phyloP scores from a whole-genome alignment of 345 rosid species.

The Fremontodendron californicum region DNA sequence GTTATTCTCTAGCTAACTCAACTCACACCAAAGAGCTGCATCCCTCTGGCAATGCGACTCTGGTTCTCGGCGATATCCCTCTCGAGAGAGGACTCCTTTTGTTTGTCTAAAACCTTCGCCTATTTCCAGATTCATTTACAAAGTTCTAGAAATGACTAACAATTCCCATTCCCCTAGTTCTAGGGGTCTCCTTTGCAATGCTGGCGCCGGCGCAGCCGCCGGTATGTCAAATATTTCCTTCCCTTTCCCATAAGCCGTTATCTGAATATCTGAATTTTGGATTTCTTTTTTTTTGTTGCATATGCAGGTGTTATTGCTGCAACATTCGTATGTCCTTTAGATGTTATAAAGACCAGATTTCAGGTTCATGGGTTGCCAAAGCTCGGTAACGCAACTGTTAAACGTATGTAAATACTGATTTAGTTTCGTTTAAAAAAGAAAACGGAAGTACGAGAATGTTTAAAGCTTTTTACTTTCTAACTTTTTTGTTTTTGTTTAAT shows the following conservation, averaged over 20 bases:
- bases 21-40: background rate
- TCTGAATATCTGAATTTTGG: background rate
- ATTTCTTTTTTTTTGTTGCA: background rate
- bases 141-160: slow-evolving; percentile 34
- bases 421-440: background rate
- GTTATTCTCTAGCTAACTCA: background rate
- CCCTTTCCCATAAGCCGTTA: background rate
- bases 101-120: slow-evolving; percentile 8
- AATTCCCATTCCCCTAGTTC: slow-evolving; percentile 53
- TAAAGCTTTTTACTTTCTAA: background rate
- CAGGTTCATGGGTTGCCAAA: slow-evolving; percentile 79
- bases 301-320: slow-evolving; percentile 72
- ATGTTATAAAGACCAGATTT: slow-evolving; percentile 85
- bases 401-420: slow-evolving; percentile 32
- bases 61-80: slow-evolving; percentile 55
- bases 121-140: slow-evolving; percentile 10
- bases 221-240: slow-evolving; percentile 30
- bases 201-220: slow-evolving; percentile 90
- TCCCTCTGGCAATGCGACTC: slow-evolving; percentile 72
- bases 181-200: slow-evolving; percentile 62
- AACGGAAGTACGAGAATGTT: background rate
- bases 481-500: background rate
- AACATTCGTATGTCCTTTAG: slow-evolving; percentile 81
- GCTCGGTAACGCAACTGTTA: slow-evolving; percentile 34
- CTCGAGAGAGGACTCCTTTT: slow-evolving; percentile 59